These are phyloP conservation scores for Leishmania braziliensis DNA, from an alignment of 208 protist genomes.

Conservation along the genomic window DNA sequence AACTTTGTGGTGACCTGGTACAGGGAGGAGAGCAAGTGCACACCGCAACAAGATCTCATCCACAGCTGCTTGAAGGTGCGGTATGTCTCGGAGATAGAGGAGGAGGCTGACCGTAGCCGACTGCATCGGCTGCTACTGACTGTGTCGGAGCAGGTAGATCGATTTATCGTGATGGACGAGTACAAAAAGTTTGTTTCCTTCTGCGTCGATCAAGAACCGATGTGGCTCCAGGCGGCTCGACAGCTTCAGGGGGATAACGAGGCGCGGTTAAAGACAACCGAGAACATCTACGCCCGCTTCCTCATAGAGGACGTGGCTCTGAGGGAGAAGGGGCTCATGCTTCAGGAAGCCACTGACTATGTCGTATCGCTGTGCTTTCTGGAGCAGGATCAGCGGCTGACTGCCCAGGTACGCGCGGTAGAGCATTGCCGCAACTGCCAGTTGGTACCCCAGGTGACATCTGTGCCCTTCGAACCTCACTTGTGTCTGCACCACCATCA, in stretches of 20 bases:
- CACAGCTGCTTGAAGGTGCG: constrained; percentile 23
- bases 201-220: constrained; percentile 40
- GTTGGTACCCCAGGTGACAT: constrained; percentile 8
- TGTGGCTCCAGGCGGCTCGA: constrained; percentile 46
- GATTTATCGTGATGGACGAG: constrained; percentile 23
- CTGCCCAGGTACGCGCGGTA: constrained; percentile 11
- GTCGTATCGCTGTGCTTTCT: constrained; percentile 43
- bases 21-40: constrained; percentile 8
- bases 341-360: constrained; percentile 49
- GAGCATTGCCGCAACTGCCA: constrained; percentile 12
- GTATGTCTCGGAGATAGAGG: constrained; percentile 22
- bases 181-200: constrained; percentile 54
- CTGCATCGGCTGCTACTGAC: constrained; percentile 30
- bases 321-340: constrained; percentile 36
- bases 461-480: not conserved
- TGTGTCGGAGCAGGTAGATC: constrained; percentile 29
- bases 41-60: constrained; percentile 31
- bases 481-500: not conserved
- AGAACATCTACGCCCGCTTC: constrained; percentile 55
- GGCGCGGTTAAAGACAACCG: constrained; percentile 48
- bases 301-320: constrained; percentile 33
- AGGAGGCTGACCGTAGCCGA: constrained; percentile 35
- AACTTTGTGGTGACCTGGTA: constrained; percentile 27
- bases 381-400: constrained; percentile 44
- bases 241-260: constrained; percentile 34